Percentiles rank a stretch among this genome's conserved stretches.
phyloP scores from a whole-genome alignment of 2,329 filamentous ascomycete genomes.

The Curvularia lunata region DNA sequence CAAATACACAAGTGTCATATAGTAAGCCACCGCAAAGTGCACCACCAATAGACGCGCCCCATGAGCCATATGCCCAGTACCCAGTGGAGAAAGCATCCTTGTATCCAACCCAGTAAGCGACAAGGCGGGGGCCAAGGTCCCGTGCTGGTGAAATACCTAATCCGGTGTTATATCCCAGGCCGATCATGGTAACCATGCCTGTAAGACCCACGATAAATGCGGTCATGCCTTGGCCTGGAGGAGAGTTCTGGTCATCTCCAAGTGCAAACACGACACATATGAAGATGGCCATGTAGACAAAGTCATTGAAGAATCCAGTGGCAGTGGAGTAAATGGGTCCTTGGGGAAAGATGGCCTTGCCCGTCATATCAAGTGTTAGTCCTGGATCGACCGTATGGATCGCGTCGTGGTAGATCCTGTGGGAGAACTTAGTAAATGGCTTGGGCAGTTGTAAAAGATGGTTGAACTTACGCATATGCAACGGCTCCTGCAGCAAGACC shows the following conservation, averaged over 20 bases:
- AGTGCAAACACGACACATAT: constrained; percentile 75
- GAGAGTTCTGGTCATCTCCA: constrained; percentile 55
- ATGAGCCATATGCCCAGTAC: constrained; percentile 41
- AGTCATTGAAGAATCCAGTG: constrained; percentile 74
- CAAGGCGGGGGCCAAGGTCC: constrained; percentile 73
- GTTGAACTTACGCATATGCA: constrained; percentile 47
- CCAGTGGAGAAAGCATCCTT: constrained; percentile 52
- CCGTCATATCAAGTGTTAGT: constrained; percentile 37
- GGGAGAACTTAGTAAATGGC: constrained; percentile 26
- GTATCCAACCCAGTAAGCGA: constrained; percentile 72
- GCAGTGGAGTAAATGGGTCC: constrained; percentile 65
- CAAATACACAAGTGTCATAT: constrained; percentile 44
- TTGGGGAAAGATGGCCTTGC: constrained; percentile 67
- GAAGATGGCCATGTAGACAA: constrained; percentile 68
- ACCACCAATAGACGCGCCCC: constrained; percentile 35
- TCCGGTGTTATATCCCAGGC: constrained; percentile 39
- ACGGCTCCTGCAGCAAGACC: constrained; percentile 56
- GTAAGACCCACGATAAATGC: constrained; percentile 48
- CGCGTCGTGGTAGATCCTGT: constrained; percentile 54
- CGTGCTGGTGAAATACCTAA: constrained; percentile 70
- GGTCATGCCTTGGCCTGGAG: constrained; percentile 57
- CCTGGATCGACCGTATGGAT: constrained; percentile 65
- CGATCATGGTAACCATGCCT: constrained; percentile 34
- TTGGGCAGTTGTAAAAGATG: constrained; percentile 27
- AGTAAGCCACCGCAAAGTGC: constrained; percentile 35